Percentiles rank a stretch among this genome's conserved stretches.
These are phyloP conservation scores for Colletotrichum destructivum DNA, from an alignment of 2,329 filamentous ascomycete species.

Conservation along the genomic window DNA sequence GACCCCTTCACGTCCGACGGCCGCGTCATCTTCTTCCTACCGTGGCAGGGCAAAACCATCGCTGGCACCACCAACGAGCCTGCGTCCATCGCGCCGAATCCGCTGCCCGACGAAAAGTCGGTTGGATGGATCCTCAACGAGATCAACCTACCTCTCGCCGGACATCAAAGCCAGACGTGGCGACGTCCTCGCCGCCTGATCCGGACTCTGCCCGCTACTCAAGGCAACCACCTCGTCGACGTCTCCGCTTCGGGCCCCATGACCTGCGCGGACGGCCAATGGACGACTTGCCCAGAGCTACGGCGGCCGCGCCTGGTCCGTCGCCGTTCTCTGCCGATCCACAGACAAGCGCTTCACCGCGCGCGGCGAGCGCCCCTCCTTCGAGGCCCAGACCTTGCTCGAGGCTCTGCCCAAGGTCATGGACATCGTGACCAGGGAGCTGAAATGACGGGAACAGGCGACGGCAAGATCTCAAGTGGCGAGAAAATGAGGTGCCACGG, in stretches of 20 bases:
- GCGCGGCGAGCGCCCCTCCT: constrained; percentile 86
- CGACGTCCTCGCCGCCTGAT: constrained; percentile 93
- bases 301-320: constrained; percentile 92
- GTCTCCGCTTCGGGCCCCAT: constrained; percentile 84
- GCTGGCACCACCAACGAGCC: constrained; percentile 90
- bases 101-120: constrained; percentile 84
- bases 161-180: constrained; percentile 88
- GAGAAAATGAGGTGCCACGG: constrained; percentile 69
- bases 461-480: constrained; percentile 86
- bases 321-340: constrained; percentile 83
- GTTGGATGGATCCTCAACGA: constrained; percentile 91
- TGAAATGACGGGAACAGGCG: constrained; percentile 78
- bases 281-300: constrained; percentile 90
- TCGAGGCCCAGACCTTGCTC: constrained; percentile 91
- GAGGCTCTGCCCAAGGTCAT: constrained; percentile 89
- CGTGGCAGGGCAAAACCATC: constrained; percentile 94
- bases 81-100: constrained; percentile 79
- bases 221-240: constrained; percentile 87
- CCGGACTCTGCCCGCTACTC: constrained; percentile 88
- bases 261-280: constrained; percentile 91
- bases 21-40: constrained; percentile 92
- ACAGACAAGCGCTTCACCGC: constrained; percentile 87
- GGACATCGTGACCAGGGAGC: constrained; percentile 89
- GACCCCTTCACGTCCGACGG: constrained; percentile 91
- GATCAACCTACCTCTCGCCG: constrained; percentile 85